Percentiles rank a stretch among this genome's conserved stretches.
Evolutionary conservation across 768 basidiomycete species (phyloP).

Genomic region (Mycena floridula): DNA sequence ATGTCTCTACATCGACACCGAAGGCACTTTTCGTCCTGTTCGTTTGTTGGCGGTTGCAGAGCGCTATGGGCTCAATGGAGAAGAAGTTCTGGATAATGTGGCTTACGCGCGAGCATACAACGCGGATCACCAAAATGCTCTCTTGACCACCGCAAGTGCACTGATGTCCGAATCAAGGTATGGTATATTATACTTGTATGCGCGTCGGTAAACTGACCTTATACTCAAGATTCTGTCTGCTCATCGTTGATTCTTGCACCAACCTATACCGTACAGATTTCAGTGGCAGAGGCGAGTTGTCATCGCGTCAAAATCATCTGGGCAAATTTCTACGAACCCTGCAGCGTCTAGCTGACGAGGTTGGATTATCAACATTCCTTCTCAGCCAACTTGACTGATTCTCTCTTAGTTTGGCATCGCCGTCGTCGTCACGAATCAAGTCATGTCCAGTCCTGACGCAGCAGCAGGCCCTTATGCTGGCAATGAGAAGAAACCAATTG

Average conservation of each 20-base stretch:
- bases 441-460: conserved; percentile 98
- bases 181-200: conserved; percentile 17
- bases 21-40: conserved; percentile 97
- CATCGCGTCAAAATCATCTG: conserved; percentile 91
- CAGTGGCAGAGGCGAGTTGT: conserved; percentile 90
- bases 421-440: conserved; percentile 96
- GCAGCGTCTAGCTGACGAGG: conserved; percentile 94
- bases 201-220: background rate
- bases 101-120: conserved; percentile 99
- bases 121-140: conserved; percentile 90
- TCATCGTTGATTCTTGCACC: conserved; percentile 96
- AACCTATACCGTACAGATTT: conserved; percentile 95
- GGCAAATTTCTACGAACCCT: conserved; percentile 93
- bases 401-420: conserved; percentile 85
- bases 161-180: conserved; percentile 98
- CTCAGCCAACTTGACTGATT: conserved; percentile 4
- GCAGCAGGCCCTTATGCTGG: conserved; percentile 81
- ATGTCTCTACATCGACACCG: conserved; percentile 98
- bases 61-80: conserved; percentile 93
- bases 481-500: conserved; percentile 97
- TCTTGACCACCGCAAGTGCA: conserved; percentile 91
- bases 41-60: conserved; percentile 93
- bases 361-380: conserved; percentile 36
- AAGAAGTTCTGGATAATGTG: conserved; percentile 97
- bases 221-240: conserved; percentile 79